These are phyloP conservation scores for Aspergillus aculeatus DNA, from an alignment of 2,329 filamentous ascomycete species.

Conservation along the genomic window DNA sequence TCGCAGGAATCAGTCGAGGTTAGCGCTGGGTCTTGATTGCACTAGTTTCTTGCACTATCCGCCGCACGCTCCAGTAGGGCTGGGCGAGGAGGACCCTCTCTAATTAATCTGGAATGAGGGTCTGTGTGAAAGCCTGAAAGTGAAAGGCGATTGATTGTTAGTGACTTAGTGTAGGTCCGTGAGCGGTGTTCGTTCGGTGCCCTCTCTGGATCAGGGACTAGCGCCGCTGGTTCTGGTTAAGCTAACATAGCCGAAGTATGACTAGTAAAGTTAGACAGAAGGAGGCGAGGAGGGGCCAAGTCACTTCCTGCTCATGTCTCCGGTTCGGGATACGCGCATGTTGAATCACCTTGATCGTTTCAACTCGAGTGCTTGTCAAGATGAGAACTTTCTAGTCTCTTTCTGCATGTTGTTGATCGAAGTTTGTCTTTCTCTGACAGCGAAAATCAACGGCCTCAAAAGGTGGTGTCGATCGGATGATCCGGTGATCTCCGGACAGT, in stretches of 20 bases:
- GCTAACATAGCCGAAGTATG: background rate
- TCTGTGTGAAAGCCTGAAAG: background rate
- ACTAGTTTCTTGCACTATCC: background rate
- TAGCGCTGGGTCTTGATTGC: background rate
- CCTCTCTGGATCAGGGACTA: background rate
- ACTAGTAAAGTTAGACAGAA: background rate
- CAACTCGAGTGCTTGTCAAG: too few species aligned
- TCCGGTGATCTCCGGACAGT: conserved; percentile 8
- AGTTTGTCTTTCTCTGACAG: background rate
- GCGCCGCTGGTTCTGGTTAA: background rate
- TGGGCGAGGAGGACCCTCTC: background rate
- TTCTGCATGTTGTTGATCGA: background rate
- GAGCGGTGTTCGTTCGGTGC: background rate
- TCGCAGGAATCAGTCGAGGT: background rate
- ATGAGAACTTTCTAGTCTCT: background rate
- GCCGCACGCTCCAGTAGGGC: background rate
- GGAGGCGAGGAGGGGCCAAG: too few species aligned
- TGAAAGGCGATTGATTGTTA: background rate
- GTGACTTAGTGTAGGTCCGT: background rate
- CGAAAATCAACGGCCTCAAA: background rate
- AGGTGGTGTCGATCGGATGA: conserved; percentile 14
- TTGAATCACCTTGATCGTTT: background rate
- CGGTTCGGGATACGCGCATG: too few species aligned
- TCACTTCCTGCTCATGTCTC: background rate
- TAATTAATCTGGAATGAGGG: background rate